These are phyloP conservation scores for Inga oerstediana DNA, from an alignment of 306 rosid species.

Conservation along the genomic window DNA sequence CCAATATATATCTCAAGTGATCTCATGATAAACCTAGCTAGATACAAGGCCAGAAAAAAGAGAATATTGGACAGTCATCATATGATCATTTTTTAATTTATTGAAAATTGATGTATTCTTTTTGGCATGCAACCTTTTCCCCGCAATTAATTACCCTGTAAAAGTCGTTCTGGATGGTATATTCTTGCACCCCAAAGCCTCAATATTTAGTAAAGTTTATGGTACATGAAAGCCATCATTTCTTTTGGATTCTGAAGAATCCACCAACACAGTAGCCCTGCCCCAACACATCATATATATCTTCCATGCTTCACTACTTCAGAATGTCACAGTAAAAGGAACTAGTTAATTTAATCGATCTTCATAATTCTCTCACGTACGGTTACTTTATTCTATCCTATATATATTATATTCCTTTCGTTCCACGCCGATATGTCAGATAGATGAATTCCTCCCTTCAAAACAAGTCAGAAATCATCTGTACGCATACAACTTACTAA, in stretches of 20 bases:
- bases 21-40: neutral
- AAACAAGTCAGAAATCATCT: neutral
- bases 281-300: neutral
- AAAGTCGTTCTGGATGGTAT: slow-evolving; percentile 8
- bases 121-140: neutral
- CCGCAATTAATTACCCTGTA: slow-evolving; percentile 14
- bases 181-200: slow-evolving; percentile 11
- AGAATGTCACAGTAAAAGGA: neutral
- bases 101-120: slow-evolving; percentile 3
- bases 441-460: neutral
- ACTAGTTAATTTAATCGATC: neutral
- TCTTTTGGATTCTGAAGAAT: neutral
- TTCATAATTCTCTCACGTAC: neutral
- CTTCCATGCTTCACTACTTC: neutral
- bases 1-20: neutral
- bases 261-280: neutral
- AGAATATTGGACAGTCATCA: neutral
- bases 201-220: slow-evolving; percentile 13
- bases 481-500: neutral
- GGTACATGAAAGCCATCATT: neutral
- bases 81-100: slow-evolving; percentile 9
- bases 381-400: neutral
- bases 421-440: neutral
- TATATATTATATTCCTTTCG: neutral
- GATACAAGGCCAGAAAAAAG: neutral